Base-by-base conservation (phyloP, 2,329 filamentous ascomycete species). In the Ceratocystis eucalypticola region DNA sequence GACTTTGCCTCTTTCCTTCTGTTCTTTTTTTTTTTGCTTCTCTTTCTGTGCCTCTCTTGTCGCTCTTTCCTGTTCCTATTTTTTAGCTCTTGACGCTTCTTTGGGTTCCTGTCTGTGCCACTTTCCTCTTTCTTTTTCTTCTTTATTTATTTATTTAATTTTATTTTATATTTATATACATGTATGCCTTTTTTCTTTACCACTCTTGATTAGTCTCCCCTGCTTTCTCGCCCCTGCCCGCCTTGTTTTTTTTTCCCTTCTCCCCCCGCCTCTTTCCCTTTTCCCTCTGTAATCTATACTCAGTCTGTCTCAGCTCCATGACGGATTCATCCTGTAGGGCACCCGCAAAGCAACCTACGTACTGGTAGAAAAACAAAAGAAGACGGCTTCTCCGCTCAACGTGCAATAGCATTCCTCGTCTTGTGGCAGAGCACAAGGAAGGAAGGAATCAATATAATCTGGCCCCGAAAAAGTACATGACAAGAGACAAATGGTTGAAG, bases 11-110 rank as follows among this genome's bases (percentile, higher is more conserved):
- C 53, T 12, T 30, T 57, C n/a, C 30, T n/a, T 33, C 4, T 30
- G 22, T n/a, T 55, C 53, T 57, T 57, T 17, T 28, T 28, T 28
- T 33, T n/a, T n/a, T 50, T 33, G 2, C 53, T 33, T 64, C 25
- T 25, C 44, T 64, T 53, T 64, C 46, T 64, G 61, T 59, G 55
- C 55, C 30, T 25, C 55, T 59, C 30, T 20, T 46, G 15, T n/a
- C n/a, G 15, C 10, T 53, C 45, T 37, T 53, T 53, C 30, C 37
- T 53, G 25, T 53, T 33, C 25, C 53, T 48, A 7, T 64, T n/a
- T 30, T 53, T 15, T 28, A 25, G 48, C 12, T 28, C 48, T 25
- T 53, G 5, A 25, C 17, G 22, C 22, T 53, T 10, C 48, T 12
- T 53, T 53, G 15, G 48, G 22, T 53, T 53, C 48, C 7, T 53